Evolutionary conservation across 768 basidiomycete species (phyloP).

Genomic region (Gymnopilus dilepis): DNA sequence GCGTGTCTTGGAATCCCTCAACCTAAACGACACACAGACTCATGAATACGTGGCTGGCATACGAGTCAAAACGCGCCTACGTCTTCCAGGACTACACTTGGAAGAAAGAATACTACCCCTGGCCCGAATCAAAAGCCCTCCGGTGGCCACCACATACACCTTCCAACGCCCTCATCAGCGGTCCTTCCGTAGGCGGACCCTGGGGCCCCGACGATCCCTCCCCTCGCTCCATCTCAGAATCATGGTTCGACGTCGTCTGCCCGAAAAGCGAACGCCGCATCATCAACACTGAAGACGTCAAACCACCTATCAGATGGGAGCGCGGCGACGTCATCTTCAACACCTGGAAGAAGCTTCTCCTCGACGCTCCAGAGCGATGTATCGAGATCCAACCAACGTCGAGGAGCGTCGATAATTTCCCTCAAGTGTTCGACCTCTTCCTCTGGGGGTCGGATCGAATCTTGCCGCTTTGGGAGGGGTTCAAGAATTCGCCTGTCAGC

Average conservation of each 20-base stretch:
- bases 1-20: background rate
- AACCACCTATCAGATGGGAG: conserved; percentile 37
- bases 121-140: conserved; percentile 36
- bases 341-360: conserved; percentile 46
- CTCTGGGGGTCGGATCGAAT: conserved; percentile 46
- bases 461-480: conserved; percentile 50
- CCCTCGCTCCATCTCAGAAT: conserved; percentile 50
- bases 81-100: conserved; percentile 55
- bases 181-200: conserved; percentile 51
- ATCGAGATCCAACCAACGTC: conserved; percentile 45
- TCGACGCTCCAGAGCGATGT: conserved; percentile 50
- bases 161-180: conserved; percentile 48
- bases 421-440: conserved; percentile 52
- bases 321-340: conserved; percentile 43
- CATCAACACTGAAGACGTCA: conserved; percentile 46
- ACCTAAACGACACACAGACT: conserved; percentile 35
- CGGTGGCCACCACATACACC: conserved; percentile 40
- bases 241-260: conserved; percentile 52
- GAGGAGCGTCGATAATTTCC: conserved; percentile 39
- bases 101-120: conserved; percentile 49
- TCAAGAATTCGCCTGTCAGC: conserved; percentile 48
- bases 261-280: conserved; percentile 43
- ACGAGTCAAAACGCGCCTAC: conserved; percentile 54
- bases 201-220: conserved; percentile 47
- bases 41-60: conserved; percentile 57